Percentiles rank a stretch among this genome's conserved stretches.
Evolutionary conservation across 192 early-diverging fungal genomes (phyloP).

Genomic region (Fimicolochytrium jonesii): DNA sequence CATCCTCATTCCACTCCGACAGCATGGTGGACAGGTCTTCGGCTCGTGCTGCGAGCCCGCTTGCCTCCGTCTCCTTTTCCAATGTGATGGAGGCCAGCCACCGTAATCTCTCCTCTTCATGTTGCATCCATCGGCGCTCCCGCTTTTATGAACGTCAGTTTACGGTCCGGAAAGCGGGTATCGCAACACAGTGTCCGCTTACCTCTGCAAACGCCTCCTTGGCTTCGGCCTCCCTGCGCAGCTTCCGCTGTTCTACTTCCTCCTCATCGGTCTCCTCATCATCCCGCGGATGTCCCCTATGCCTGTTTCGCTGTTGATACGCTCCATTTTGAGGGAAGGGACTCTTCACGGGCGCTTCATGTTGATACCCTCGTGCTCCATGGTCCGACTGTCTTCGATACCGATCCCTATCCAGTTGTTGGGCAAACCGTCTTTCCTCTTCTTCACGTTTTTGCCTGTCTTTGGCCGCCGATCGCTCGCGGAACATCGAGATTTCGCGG

Average conservation of each 20-base stretch:
- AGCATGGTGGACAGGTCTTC: constrained; percentile 38
- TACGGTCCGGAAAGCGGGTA: not conserved
- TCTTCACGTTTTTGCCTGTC: constrained; percentile 48
- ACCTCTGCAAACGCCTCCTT: constrained; percentile 41
- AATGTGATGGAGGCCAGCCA: constrained; percentile 27
- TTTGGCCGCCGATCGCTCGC: constrained; percentile 55
- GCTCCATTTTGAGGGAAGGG: too few relatives aligned
- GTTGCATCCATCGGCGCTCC: constrained; percentile 60
- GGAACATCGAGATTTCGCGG: constrained; percentile 58
- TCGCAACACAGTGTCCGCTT: not conserved
- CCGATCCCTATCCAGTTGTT: not conserved
- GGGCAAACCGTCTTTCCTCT: constrained; percentile 36
- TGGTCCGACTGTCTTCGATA: not conserved
- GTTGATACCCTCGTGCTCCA: not conserved
- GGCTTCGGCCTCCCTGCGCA: constrained; percentile 38
- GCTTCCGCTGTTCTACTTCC: constrained; percentile 42
- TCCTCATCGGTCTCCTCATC: constrained; percentile 41
- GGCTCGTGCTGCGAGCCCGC: constrained; percentile 40
- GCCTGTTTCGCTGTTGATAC: not conserved
- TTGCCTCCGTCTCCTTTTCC: constrained; percentile 44
- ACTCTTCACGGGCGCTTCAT: not conserved
- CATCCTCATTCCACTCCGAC: constrained; percentile 71
- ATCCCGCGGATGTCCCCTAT: not conserved
- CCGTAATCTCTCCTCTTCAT: constrained; percentile 40
- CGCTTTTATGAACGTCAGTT: constrained; percentile 38